Evolutionary conservation across 192 early-diverging fungal species (phyloP), one percentile per base, ranked within the genome.

Genomic region (Backusella mclennaniae): DNA sequence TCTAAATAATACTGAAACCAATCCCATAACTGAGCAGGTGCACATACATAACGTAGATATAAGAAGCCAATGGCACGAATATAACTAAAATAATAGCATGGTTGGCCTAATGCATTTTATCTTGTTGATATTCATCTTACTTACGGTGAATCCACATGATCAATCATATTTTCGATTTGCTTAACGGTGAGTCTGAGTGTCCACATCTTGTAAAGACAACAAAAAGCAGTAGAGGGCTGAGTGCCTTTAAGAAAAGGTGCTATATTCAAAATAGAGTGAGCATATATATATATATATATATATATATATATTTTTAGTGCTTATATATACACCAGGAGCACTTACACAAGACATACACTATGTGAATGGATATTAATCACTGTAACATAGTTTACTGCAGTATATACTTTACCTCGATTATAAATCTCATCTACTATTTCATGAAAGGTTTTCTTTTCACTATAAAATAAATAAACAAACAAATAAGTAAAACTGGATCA

Each of bases 131-230:
- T 39, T 11, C 12, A 2, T 35, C 38, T 53, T 73, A 73, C 86
- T 83, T 91, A 93, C 90, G 92, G 88, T n/a, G 91, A 92, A 81
- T 95, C 92, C 1, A 85, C 69, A 74, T 92, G 90, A 49, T 91
- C 90, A 84, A 96, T 88, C 79, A 96, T 77, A 35, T 89, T 89
- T 74, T 92, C 84, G n/a, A 96, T 73, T 75, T 96, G 95, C 69
- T 92, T 91, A 7, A 93, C 82, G 2, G 93, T 95, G 46, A 95
- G 78, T 59, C 87, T 81, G 35, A 94, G 75, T 8, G 93, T 95
- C 93, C 93, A 95, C 31, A 96, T 85, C 78, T 96, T 96, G 82
- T 90, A 96, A 29, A 96, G 87, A 44, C 94, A 83, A 73, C 93
- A 94, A 83, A 93, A 96, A 0, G 95, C 93, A 26, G 95, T 94